Base-by-base conservation (phyloP, 2,329 filamentous ascomycete genomes). In the Pestalotiopsis sp. region DNA sequence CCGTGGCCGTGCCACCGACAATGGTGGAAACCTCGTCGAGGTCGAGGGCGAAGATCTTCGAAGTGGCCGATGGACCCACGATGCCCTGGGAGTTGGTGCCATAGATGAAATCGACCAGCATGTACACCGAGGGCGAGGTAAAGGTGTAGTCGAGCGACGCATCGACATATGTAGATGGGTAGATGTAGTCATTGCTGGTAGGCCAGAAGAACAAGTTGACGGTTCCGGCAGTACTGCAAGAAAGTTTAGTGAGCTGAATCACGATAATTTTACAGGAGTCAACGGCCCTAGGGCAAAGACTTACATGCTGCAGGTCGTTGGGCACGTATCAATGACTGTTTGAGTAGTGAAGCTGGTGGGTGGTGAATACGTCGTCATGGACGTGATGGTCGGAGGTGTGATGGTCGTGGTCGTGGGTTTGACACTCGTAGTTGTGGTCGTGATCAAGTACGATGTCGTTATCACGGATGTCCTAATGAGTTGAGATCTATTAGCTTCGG, bases 91-190 rank as follows among this genome's bases (percentile, higher is more conserved):
- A 70, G 71, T 82, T 82, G 71, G 71, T 75, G 38, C 78, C 80
- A 20, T 68, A 72, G 4, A 79, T 75, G n/a, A 78, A 79, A 20
- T 78, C 76, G 67, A 82, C 76, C 23, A 79, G 66, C 71, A 81
- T 75, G 71, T 82, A 82, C 41, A 82, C 77, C 6, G 80, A 81
- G 3, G 80, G 80, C 1, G 77, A 81, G n/a, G 78, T 80, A 69
- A 80, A 80, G 27, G 78, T 80, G 64, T 80, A 80, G 64, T 69
- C 72, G 3, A 79, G 68, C 2, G 45, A 66, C 14, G 71, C 65
- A 59, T 80, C 73, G 45, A 78, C 72, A 66, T 75, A 78, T 38
- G 79, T 80, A 7, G 77, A 68, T 0, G 79, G 78, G 67, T 80
- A 80, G 1, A 74, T 71, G 68, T 74, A 77, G 60, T 74, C 72